phyloP scores from a whole-genome alignment of 208 protist species.

The Crithidia thermophila region DNA sequence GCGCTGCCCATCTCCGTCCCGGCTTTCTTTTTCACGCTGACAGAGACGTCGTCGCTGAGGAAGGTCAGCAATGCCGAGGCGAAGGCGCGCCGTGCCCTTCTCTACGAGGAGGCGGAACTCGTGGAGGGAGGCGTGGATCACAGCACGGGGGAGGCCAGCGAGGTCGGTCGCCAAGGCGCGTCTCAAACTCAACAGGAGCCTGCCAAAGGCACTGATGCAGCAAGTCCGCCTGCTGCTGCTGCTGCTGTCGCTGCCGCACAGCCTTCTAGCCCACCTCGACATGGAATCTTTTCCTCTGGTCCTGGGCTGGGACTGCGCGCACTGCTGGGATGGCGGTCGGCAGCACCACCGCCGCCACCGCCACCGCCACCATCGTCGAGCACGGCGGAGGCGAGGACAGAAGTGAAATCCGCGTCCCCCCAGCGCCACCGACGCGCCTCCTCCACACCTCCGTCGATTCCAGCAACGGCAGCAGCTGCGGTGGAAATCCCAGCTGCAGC shows the following conservation, averaged over 20 bases:
- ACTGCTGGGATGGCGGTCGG: conserved; percentile 11
- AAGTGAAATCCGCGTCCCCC: too few species aligned
- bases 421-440: too few species aligned
- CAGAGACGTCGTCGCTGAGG: conserved; percentile 11
- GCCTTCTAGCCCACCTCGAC: background rate
- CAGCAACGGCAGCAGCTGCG: background rate
- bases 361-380: background rate
- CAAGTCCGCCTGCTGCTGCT: too few species aligned
- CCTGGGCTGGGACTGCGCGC: conserved; percentile 12
- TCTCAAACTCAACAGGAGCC: too few species aligned
- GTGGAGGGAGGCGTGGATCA: too few species aligned
- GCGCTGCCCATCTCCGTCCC: conserved; percentile 25
- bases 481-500: too few species aligned
- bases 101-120: conserved; percentile 4
- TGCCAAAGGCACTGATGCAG: too few species aligned
- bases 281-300: background rate
- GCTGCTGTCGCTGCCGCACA: too few species aligned
- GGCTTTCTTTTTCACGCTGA: conserved; percentile 40
- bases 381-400: too few species aligned
- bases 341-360: background rate
- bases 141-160: too few species aligned
- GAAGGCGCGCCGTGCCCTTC: background rate
- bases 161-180: too few species aligned
- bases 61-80: background rate
- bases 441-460: too few species aligned